Evolutionary conservation across 768 basidiomycete species (phyloP).

Genomic region (Tricholoma sp.): DNA sequence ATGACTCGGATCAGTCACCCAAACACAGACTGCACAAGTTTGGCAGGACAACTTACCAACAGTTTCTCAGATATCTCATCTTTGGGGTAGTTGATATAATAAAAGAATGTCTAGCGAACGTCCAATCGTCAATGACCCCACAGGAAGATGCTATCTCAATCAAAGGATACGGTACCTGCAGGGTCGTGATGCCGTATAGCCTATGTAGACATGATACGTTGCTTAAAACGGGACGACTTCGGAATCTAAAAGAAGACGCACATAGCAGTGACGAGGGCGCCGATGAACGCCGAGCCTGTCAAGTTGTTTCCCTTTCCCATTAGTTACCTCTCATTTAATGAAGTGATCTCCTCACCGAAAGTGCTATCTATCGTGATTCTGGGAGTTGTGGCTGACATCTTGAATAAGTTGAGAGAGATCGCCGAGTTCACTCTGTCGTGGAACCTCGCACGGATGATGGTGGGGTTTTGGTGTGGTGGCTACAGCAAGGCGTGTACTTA

Average conservation of each 20-base stretch:
- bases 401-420: neutral
- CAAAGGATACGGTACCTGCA: constrained; percentile 20
- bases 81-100: constrained; percentile 28
- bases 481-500: neutral
- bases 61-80: constrained; percentile 22
- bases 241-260: constrained; percentile 12
- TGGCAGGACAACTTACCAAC: constrained; percentile 14
- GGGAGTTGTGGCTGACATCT: constrained; percentile 2
- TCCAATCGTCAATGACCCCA: neutral
- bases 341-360: constrained; percentile 12
- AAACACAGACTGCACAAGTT: neutral
- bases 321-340: neutral
- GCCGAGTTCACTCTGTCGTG: neutral
- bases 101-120: constrained; percentile 27
- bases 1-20: neutral
- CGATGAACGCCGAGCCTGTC: constrained; percentile 21
- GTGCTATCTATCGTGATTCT: constrained; percentile 16
- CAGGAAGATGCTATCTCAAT: neutral
- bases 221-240: neutral
- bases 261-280: constrained; percentile 29
- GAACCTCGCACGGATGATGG: neutral
- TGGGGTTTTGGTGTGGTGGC: neutral
- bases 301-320: constrained; percentile 13
- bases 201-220: constrained; percentile 12
- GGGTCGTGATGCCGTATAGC: constrained; percentile 31